Conservation (phyloP, 2,329 filamentous ascomycete species). For the Alternaria conjuncta region DNA sequence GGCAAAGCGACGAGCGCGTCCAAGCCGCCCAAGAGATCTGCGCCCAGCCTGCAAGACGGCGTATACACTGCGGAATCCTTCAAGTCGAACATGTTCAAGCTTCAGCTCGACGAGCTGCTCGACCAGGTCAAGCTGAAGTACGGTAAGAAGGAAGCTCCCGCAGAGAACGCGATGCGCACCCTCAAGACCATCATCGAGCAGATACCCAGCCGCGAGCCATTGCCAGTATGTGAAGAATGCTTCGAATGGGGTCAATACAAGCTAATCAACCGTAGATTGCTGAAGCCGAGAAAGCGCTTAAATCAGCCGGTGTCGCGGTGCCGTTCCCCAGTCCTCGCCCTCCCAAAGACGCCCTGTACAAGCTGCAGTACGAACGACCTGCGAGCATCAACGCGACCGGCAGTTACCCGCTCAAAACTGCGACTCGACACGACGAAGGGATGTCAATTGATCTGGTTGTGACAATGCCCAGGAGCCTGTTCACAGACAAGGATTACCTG, state of each 20-base stretch:
- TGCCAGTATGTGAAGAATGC: constrained; percentile 45
- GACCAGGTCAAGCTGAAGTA: constrained; percentile 64
- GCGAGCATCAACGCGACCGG: constrained; percentile 84
- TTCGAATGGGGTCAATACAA: neutral
- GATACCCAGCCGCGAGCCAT: constrained; percentile 58
- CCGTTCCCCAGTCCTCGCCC: constrained; percentile 87
- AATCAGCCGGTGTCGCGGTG: constrained; percentile 71
- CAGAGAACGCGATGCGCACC: constrained; percentile 52
- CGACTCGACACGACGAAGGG: constrained; percentile 66
- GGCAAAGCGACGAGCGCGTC: constrained; percentile 16
- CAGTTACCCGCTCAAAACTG: constrained; percentile 80
- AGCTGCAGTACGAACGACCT: constrained; percentile 78
- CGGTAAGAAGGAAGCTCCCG: constrained; percentile 60
- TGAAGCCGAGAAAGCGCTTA: constrained; percentile 71
- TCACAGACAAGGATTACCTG: constrained; percentile 94
- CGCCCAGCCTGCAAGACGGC: constrained; percentile 40
- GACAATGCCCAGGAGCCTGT: constrained; percentile 78
- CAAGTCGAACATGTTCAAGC: constrained; percentile 71
- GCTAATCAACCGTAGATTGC: constrained; percentile 60
- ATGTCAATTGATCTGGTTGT: constrained; percentile 81
- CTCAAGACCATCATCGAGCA: constrained; percentile 55
- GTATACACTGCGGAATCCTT: constrained; percentile 62
- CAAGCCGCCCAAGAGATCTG: constrained; percentile 30
- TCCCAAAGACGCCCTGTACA: constrained; percentile 77
- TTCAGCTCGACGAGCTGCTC: constrained; percentile 70